Conservation (phyloP, 2,329 filamentous ascomycete species). For the Alternaria atra region DNA sequence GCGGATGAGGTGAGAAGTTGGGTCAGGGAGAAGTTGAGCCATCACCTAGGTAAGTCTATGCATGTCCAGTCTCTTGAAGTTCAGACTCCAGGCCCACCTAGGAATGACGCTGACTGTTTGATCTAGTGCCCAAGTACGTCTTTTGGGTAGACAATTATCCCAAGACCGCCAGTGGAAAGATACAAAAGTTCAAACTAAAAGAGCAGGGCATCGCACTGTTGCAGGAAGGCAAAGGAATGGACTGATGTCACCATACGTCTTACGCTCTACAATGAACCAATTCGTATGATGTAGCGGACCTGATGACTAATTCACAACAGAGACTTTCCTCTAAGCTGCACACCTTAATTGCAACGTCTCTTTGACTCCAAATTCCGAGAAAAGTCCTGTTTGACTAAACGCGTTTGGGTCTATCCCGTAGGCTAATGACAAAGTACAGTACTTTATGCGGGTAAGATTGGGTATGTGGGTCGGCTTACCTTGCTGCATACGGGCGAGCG, state of each 20-base stretch:
- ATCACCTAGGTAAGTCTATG: conserved; percentile 69
- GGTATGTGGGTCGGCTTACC: not conserved
- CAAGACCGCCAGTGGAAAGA: conserved; percentile 96
- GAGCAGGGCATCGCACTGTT: conserved; percentile 63
- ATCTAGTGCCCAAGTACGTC: conserved; percentile 77
- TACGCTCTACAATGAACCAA: not conserved
- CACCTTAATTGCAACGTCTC: not conserved
- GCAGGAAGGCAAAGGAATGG: conserved; percentile 34
- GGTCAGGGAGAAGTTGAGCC: conserved; percentile 75
- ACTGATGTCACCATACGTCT: not conserved
- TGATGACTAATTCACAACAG: not conserved
- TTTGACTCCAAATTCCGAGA: not conserved
- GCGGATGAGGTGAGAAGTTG: conserved; percentile 72
- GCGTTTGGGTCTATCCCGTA: not conserved
- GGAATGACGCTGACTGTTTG: not conserved
- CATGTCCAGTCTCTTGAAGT: not conserved
- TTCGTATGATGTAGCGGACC: not conserved
- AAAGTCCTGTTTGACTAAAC: not conserved
- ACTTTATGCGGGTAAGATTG: not conserved
- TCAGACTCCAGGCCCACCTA: not conserved
- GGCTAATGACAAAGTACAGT: not conserved
- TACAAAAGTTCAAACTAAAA: conserved; percentile 89
- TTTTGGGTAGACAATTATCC: conserved; percentile 88
- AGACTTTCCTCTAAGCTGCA: not conserved
- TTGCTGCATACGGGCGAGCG: not conserved